Base-by-base conservation (phyloP, 106 monocot species). In the Acanthochlamys bracteata region DNA sequence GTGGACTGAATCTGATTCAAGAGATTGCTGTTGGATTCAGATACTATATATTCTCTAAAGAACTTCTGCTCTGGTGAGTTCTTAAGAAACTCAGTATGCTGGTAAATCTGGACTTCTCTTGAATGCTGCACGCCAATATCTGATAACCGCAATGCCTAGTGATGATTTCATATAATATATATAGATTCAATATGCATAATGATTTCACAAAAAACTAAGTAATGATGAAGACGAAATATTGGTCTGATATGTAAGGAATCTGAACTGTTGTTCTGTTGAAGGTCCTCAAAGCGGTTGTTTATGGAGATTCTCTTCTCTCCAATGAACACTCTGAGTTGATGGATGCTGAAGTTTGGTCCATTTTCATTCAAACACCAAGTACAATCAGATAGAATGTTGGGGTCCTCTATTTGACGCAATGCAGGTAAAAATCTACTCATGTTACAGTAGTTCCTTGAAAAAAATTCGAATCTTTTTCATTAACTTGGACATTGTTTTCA, bases 11-110 rank as follows among this genome's bases (percentile, higher is more conserved):
- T 67, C 66, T 76, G 7, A 64, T 95, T 51, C 94, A 86, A 65
- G 82, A 86, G 54, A 75, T 95, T 24, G 80, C 80, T 20, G 86
- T 86, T 0, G 90, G 82, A 22, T 80, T 95, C 66, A 81, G 94
- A 75, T 95, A 95, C 73, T 61, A 84, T 58, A 78, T 90, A 57
- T 95, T 95, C 84, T 86, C 77, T 23, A 95, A 95, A 73, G 94
- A 95, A 66, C 74, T 95, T 9, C 94, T n/a, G n/a, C 90, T 42
- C 57, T 95, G 82, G 94, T 90, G 62, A 66, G 75, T 74, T 55
- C 46, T 33, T 6, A 6, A 33, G 33, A 33, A 33, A 33, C n/a
- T n/a, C n/a, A n/a, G n/a, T n/a, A n/a, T n/a, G n/a, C n/a, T n/a
- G n/a, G n/a, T n/a, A n/a, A n/a, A n/a, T n/a, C n/a, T n/a, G n/a